Percentiles rank a stretch among this genome's conserved stretches.
These are phyloP conservation scores for Myrica gale DNA, from an alignment of 306 rosid species.

Conservation along the genomic window DNA sequence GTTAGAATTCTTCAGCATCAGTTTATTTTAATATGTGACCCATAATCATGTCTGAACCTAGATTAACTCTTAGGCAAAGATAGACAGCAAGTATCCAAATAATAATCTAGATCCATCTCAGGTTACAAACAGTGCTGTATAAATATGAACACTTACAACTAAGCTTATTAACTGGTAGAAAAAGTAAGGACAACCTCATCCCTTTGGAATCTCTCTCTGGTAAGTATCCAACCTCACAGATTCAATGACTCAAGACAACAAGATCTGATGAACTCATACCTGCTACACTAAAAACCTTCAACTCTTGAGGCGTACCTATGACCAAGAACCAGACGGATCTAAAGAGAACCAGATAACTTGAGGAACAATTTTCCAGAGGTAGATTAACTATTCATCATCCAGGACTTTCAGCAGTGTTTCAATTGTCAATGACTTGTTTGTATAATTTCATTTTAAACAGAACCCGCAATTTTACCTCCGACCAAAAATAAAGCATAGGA, in stretches of 20 bases:
- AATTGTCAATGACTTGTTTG: neutral
- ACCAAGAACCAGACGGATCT: neutral
- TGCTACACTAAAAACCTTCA: neutral
- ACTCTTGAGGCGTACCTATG: neutral
- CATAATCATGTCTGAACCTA: constrained; percentile 16
- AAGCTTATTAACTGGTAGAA: neutral
- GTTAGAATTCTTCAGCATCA: constrained; percentile 21
- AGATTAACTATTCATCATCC: neutral
- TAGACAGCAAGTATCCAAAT: neutral
- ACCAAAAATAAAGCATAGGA: constrained; percentile 6
- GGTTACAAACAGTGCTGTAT: neutral
- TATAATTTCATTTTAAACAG: constrained; percentile 3
- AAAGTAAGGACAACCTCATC: neutral
- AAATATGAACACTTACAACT: neutral
- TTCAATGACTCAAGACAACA: too few relatives aligned
- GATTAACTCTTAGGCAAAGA: constrained; percentile 6
- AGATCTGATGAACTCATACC: neutral
- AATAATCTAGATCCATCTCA: constrained; percentile 9
- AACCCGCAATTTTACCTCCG: constrained; percentile 16
- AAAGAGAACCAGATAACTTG: neutral
- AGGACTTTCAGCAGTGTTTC: neutral
- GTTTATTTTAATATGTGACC: constrained; percentile 16
- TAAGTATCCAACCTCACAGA: too few relatives aligned
- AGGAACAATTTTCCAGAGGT: neutral
- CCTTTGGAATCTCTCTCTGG: neutral